These are phyloP conservation scores for Tubosaeta sp. DNA, from an alignment of 768 basidiomycete species.

Conservation along the genomic window DNA sequence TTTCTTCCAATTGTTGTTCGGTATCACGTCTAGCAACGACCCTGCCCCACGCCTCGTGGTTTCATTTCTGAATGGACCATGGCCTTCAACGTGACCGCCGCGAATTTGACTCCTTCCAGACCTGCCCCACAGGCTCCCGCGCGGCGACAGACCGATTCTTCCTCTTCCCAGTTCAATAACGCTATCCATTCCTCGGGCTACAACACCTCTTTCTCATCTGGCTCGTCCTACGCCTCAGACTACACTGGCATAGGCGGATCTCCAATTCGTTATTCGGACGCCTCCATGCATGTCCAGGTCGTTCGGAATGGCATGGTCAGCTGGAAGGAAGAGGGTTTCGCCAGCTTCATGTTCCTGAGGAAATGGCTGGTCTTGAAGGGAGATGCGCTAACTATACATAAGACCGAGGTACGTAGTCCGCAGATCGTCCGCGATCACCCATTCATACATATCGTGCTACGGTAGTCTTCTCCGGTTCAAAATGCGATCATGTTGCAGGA, in stretches of 20 bases:
- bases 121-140: conserved; percentile 72
- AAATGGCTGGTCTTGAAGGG: conserved; percentile 89
- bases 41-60: conserved; percentile 3
- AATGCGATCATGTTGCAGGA: conserved; percentile 65
- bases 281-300: conserved; percentile 38
- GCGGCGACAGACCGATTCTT: conserved; percentile 40
- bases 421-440: background rate
- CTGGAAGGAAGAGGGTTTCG: conserved; percentile 92
- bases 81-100: conserved; percentile 47
- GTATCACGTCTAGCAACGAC: background rate
- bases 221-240: conserved; percentile 58
- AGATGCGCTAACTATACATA: conserved; percentile 74
- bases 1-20: background rate
- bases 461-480: conserved; percentile 52
- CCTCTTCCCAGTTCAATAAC: conserved; percentile 30
- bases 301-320: conserved; percentile 71
- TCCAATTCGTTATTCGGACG: conserved; percentile 50
- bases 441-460: background rate
- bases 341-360: conserved; percentile 87
- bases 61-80: conserved; percentile 28
- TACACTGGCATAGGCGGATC: conserved; percentile 83
- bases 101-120: conserved; percentile 70
- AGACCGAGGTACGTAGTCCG: conserved; percentile 74
- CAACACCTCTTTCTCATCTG: conserved; percentile 52
- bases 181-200: conserved; percentile 54